A percentile compares a stretch with the other conserved stretches of the same genome.
phyloP scores from a whole-genome alignment of 176 grass and related monocot genomes.

The Zea mays region Zm-B73-REFERENCE-NAM-5.0 NC_050103.1:55438501-55439000 shows the following conservation, averaged over 20 bases:
- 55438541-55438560: no score
- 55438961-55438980: constrained; percentile 99
- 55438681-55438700: background rate
- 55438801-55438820: constrained; percentile 68
- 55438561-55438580: no score
- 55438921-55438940: constrained; percentile 11
- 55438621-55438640: no score
- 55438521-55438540: no score
- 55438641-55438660: no score
- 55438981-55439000: constrained; percentile 87
- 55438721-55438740: background rate
- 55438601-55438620: no score
- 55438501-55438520: no score
- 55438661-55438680: no score
- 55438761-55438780: constrained; percentile 67
- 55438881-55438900: constrained; percentile 21
- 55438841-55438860: constrained; percentile 31
- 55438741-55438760: constrained; percentile 5
- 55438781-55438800: constrained; percentile 89
- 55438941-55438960: constrained; percentile 26
- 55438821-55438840: constrained; percentile 81
- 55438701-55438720: background rate
- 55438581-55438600: no score
- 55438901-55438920: background rate
- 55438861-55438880: constrained; percentile 16